Conservation (phyloP, 768 basidiomycete genomes). For the Xanthoconium stramineum region DNA sequence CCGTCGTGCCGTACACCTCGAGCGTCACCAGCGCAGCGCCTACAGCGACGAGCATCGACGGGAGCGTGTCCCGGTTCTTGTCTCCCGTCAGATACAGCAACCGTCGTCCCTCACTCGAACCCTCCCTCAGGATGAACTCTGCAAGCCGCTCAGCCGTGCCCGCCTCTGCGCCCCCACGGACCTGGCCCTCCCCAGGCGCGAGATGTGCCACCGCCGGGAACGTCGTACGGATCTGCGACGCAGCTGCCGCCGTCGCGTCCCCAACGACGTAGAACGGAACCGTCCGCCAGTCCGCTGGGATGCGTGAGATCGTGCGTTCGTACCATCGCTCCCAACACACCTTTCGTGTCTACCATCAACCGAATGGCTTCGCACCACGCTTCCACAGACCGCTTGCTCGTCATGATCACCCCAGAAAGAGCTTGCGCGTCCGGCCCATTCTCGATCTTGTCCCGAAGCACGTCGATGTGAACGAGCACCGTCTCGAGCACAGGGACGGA, state of each 20-base stretch:
- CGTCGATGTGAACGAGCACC: slow-evolving; percentile 44
- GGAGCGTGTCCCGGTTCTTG: slow-evolving; percentile 75
- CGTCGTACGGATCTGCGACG: slow-evolving; percentile 31
- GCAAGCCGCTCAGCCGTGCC: slow-evolving; percentile 72
- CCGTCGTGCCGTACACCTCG: slow-evolving; percentile 70
- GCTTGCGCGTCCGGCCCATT: slow-evolving; percentile 32
- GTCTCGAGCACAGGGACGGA: slow-evolving; percentile 79
- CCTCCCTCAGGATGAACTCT: slow-evolving; percentile 51
- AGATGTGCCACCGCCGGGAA: slow-evolving; percentile 37
- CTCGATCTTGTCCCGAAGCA: slow-evolving; percentile 42
- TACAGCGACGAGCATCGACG: slow-evolving; percentile 44
- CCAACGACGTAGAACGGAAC: slow-evolving; percentile 83
- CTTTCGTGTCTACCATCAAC: slow-evolving; percentile 9
- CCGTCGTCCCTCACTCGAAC: slow-evolving; percentile 5
- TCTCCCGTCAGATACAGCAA: slow-evolving; percentile 83
- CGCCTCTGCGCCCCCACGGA: slow-evolving; percentile 46
- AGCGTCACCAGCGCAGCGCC: slow-evolving; percentile 46
- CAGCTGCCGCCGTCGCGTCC: slow-evolving; percentile 50
- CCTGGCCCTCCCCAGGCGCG: slow-evolving; percentile 24
- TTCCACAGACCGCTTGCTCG: slow-evolving; percentile 74
- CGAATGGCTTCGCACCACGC: slow-evolving; percentile 54
- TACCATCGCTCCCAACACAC: slow-evolving; percentile 8
- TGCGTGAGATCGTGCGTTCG: not conserved
- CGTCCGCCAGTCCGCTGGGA: slow-evolving; percentile 46
- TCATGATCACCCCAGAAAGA: slow-evolving; percentile 66